These are phyloP conservation scores for Aspergillus bridgeri DNA, from an alignment of 495 filamentous ascomycete species.

Conservation along the genomic window DNA sequence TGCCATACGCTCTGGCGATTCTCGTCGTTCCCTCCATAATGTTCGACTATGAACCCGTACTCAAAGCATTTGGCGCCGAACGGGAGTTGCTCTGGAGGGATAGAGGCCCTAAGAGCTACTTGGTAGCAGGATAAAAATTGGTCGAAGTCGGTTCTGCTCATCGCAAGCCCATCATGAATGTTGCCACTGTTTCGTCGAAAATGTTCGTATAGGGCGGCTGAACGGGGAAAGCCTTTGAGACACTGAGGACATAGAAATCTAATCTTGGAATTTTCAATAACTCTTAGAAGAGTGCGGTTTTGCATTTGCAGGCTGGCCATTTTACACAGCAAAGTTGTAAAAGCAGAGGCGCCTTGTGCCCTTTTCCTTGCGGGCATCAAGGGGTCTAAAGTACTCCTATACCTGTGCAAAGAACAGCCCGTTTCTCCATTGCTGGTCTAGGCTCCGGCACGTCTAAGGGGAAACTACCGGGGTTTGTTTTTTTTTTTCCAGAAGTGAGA, in stretches of 20 bases:
- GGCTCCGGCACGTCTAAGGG: too few relatives aligned
- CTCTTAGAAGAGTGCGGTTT: slow-evolving; percentile 2
- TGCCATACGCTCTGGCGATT: not conserved
- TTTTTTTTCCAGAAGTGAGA: slow-evolving; percentile 3
- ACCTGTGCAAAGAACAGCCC: too few relatives aligned
- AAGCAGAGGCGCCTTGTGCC: too few relatives aligned
- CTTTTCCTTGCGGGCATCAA: too few relatives aligned
- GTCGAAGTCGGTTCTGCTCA: slow-evolving; percentile 1
- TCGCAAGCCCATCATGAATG: not conserved
- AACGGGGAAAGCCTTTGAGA: slow-evolving; percentile 1
- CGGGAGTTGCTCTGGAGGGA: not conserved
- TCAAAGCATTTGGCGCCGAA: slow-evolving; percentile 1
- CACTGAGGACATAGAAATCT: slow-evolving; percentile 1
- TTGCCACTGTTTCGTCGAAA: not conserved
- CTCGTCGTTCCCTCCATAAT: slow-evolving; percentile 1
- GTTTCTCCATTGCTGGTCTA: too few relatives aligned
- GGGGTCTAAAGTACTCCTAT: too few relatives aligned
- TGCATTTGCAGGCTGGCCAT: not conserved
- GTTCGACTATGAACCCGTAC: slow-evolving; percentile 1
- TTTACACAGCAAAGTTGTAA: too few relatives aligned
- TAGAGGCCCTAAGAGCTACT: not conserved
- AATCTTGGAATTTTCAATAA: slow-evolving; percentile 4
- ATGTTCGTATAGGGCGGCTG: not conserved
- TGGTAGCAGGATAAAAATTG: slow-evolving; percentile 1
- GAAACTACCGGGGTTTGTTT: not conserved